phyloP scores from a whole-genome alignment of 805 yeast species.

The Metschnikowia kofuensis region DNA sequence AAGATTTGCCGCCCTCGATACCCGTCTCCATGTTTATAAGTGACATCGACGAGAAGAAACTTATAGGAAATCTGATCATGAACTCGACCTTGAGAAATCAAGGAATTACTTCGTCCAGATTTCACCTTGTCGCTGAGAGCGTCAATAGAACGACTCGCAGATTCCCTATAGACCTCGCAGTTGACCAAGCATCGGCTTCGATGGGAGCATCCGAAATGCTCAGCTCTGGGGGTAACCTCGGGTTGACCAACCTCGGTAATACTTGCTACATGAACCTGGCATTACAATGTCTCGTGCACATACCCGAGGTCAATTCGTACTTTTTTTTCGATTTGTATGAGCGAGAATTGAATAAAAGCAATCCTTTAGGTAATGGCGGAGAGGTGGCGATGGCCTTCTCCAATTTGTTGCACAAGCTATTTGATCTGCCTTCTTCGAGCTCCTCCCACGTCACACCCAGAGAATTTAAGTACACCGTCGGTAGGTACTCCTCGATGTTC shows the following conservation, averaged over 20 bases:
- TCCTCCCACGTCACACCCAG: slow-evolving; percentile 51
- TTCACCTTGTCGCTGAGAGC: slow-evolving; percentile 31
- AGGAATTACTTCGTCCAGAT: slow-evolving; percentile 23
- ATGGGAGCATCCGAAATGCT: slow-evolving; percentile 6
- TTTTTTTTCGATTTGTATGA: slow-evolving; percentile 61
- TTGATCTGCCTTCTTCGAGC: slow-evolving; percentile 26
- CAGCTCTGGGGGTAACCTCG: slow-evolving; percentile 49
- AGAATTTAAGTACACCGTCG: slow-evolving; percentile 74
- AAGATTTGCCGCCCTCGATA: slow-evolving; percentile 23
- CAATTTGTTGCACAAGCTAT: slow-evolving; percentile 57
- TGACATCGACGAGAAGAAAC: slow-evolving; percentile 27
- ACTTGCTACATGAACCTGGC: slow-evolving; percentile 96
- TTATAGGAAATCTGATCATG: slow-evolving; percentile 26
- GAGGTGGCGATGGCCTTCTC: slow-evolving; percentile 78
- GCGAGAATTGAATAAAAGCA: slow-evolving; percentile 65
- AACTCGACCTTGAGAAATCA: slow-evolving; percentile 27
- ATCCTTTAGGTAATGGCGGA: slow-evolving; percentile 87
- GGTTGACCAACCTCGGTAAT: slow-evolving; percentile 72
- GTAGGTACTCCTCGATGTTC: slow-evolving; percentile 74
- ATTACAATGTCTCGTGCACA: slow-evolving; percentile 80
- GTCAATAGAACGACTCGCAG: slow-evolving; percentile 17
- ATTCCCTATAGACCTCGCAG: slow-evolving; percentile 24
- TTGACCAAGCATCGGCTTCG: not conserved
- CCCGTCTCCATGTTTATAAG: slow-evolving; percentile 26
- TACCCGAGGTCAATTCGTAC: slow-evolving; percentile 78